phyloP scores from a whole-genome alignment of 208 protist species.

The Jaenimonas drosophilae region DNA sequence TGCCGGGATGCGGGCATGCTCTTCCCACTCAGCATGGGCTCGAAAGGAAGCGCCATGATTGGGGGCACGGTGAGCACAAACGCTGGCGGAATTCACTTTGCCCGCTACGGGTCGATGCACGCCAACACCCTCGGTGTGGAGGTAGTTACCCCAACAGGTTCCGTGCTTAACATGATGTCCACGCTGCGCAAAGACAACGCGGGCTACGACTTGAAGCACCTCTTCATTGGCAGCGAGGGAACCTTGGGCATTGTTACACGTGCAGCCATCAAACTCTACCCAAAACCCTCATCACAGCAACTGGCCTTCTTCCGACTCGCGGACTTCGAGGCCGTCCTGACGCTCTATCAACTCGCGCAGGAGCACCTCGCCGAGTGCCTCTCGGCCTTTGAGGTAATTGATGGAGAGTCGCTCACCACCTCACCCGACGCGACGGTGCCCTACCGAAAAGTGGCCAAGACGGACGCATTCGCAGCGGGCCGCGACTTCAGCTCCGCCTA shows the following conservation, averaged over 20 bases:
- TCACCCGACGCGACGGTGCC: slow-evolving; percentile 27
- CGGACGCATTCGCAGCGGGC: slow-evolving; percentile 22
- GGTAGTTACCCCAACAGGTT: slow-evolving; percentile 79
- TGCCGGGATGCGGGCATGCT: slow-evolving; percentile 66
- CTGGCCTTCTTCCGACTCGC: slow-evolving; percentile 74
- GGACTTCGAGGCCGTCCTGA: slow-evolving; percentile 60
- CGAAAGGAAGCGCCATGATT: slow-evolving; percentile 94
- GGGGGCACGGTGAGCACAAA: slow-evolving; percentile 96
- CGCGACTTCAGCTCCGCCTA: slow-evolving; percentile 36
- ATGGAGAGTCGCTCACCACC: slow-evolving; percentile 63
- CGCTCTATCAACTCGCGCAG: slow-evolving; percentile 69
- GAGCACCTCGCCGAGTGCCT: slow-evolving; percentile 85
- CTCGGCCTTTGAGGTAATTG: slow-evolving; percentile 93
- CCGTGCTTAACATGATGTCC: slow-evolving; percentile 65
- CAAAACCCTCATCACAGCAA: slow-evolving; percentile 56
- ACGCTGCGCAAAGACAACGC: slow-evolving; percentile 95
- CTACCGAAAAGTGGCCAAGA: slow-evolving; percentile 38
- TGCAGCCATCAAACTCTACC: slow-evolving; percentile 40
- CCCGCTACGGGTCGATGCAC: slow-evolving; percentile 94
- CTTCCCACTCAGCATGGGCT: slow-evolving; percentile 94
- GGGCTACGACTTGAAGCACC: slow-evolving; percentile 95
- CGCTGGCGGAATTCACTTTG: slow-evolving; percentile 94
- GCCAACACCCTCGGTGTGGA: slow-evolving; percentile 92
- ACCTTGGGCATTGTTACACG: slow-evolving; percentile 94
- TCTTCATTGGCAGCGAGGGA: slow-evolving; percentile 96